These are phyloP conservation scores for Gilbertella persicaria DNA, from an alignment of 371 early-diverging fungal species.

Conservation along the genomic window DNA sequence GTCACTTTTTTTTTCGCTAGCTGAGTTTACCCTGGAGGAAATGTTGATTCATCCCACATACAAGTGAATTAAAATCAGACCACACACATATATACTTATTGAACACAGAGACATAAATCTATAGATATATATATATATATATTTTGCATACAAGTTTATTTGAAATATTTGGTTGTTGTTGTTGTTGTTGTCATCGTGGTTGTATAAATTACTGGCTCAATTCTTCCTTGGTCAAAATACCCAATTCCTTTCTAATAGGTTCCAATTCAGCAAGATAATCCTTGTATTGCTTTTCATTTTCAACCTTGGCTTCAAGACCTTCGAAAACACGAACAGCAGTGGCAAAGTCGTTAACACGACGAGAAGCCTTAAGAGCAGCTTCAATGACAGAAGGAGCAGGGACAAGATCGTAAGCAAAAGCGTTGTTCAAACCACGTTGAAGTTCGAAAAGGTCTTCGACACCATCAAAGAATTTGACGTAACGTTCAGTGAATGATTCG, in stretches of 20 bases:
- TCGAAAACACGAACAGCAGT: constrained; percentile 94
- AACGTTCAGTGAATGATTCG: constrained; percentile 80
- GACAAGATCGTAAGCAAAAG: constrained; percentile 94
- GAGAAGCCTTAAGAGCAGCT: constrained; percentile 87
- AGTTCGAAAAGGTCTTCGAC: constrained; percentile 95
- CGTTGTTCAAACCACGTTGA: constrained; percentile 95
- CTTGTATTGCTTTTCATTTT: constrained; percentile 82
- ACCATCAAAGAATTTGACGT: constrained; percentile 86
- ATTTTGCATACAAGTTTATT: too few relatives aligned
- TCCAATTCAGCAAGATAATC: constrained; percentile 86
- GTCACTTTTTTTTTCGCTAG: too few relatives aligned
- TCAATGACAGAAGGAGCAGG: constrained; percentile 86
- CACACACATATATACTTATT: too few relatives aligned
- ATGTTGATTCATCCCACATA: too few relatives aligned
- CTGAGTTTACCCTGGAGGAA: too few relatives aligned
- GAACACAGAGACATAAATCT: too few relatives aligned
- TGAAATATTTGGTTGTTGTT: too few relatives aligned
- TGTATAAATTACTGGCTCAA: constrained; percentile 75
- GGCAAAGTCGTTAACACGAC: constrained; percentile 91
- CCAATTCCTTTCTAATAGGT: constrained; percentile 85
- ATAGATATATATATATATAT: too few relatives aligned
- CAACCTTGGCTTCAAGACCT: constrained; percentile 88
- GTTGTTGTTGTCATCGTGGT: too few relatives aligned
- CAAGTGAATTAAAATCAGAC: too few relatives aligned
- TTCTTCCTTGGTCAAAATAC: constrained; percentile 86